Evolutionary conservation across 2,329 filamentous ascomycete species (phyloP).

Genomic region (Stachybotrys echinatus): DNA sequence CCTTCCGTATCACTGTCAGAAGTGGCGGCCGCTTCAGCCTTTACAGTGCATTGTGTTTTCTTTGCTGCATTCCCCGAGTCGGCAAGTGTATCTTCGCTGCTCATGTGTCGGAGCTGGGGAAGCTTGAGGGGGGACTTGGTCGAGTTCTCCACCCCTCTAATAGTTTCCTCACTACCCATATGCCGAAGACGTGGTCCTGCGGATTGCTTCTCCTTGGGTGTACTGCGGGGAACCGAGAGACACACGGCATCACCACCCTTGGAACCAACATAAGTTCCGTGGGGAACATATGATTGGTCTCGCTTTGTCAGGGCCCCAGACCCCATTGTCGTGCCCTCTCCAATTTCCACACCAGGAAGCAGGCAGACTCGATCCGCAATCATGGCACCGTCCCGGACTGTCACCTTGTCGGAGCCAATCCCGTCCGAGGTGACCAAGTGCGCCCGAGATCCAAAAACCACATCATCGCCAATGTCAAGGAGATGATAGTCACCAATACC

Average conservation of each 20-base stretch:
- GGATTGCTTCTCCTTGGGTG: conserved; percentile 3
- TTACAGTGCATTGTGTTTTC: conserved; percentile 1
- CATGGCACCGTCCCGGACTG: conserved; percentile 45
- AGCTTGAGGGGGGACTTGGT: conserved; percentile 5
- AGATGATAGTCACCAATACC: conserved; percentile 49
- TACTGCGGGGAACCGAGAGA: conserved; percentile 17
- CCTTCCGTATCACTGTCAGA: conserved; percentile 14
- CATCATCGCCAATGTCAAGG: conserved; percentile 50
- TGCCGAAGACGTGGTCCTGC: conserved; percentile 6
- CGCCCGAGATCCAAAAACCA: conserved; percentile 54
- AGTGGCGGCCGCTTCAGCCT: conserved; percentile 4
- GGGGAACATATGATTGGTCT: conserved; percentile 35
- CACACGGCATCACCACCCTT: conserved; percentile 45
- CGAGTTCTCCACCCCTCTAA: conserved; percentile 5
- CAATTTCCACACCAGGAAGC: conserved; percentile 45
- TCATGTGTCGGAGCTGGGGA: conserved; percentile 13
- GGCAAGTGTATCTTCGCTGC: conserved; percentile 18
- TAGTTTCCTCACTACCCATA: conserved; percentile 15
- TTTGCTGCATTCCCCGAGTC: conserved; percentile 6
- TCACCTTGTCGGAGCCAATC: conserved; percentile 39
- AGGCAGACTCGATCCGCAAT: conserved; percentile 50
- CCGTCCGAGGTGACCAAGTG: conserved; percentile 49
- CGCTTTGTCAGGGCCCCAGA: conserved; percentile 46
- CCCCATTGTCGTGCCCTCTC: conserved; percentile 43
- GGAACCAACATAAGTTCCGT: conserved; percentile 46